phyloP scores from a whole-genome alignment of 2,329 filamentous ascomycete species.

The Endocalyx cinctus region DNA sequence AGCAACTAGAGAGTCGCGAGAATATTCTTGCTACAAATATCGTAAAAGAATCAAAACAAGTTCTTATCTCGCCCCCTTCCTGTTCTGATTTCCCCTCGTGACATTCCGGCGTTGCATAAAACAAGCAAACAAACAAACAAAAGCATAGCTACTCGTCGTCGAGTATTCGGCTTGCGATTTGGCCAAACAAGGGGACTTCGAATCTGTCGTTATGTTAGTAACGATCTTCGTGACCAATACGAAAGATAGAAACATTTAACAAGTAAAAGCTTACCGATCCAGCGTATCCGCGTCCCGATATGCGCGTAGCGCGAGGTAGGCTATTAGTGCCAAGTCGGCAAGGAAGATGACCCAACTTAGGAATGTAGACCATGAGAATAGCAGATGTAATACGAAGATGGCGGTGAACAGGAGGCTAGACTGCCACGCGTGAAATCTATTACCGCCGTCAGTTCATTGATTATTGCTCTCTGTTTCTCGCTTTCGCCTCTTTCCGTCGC shows the following conservation, averaged over 20 bases:
- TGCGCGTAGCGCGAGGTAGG: slow-evolving; percentile 69
- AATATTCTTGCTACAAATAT: too few species aligned
- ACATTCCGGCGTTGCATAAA: too few species aligned
- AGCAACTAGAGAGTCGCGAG: too few species aligned
- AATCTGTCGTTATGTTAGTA: slow-evolving; percentile 49
- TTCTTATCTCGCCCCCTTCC: too few species aligned
- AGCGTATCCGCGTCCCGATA: slow-evolving; percentile 75
- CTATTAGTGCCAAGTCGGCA: slow-evolving; percentile 71
- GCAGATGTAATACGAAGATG: slow-evolving; percentile 70
- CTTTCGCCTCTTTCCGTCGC: slow-evolving; percentile 1
- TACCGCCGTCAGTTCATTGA: slow-evolving; percentile 18
- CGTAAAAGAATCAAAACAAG: too few species aligned
- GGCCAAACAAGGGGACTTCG: slow-evolving; percentile 83
- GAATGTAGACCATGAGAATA: slow-evolving; percentile 80
- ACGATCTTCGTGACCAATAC: background rate
- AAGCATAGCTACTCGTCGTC: slow-evolving; percentile 72
- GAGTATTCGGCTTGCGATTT: slow-evolving; percentile 79
- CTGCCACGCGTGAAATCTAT: slow-evolving; percentile 95
- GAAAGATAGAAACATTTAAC: background rate
- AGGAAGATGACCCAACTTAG: slow-evolving; percentile 81
- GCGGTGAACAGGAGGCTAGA: slow-evolving; percentile 76
- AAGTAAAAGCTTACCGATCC: slow-evolving; percentile 44
- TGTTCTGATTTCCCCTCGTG: too few species aligned
- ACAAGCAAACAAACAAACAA: too few species aligned
- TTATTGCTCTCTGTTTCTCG: too few species aligned